Conservation (phyloP, 2,329 filamentous ascomycete genomes). For the Neoarthrinium moseri region DNA sequence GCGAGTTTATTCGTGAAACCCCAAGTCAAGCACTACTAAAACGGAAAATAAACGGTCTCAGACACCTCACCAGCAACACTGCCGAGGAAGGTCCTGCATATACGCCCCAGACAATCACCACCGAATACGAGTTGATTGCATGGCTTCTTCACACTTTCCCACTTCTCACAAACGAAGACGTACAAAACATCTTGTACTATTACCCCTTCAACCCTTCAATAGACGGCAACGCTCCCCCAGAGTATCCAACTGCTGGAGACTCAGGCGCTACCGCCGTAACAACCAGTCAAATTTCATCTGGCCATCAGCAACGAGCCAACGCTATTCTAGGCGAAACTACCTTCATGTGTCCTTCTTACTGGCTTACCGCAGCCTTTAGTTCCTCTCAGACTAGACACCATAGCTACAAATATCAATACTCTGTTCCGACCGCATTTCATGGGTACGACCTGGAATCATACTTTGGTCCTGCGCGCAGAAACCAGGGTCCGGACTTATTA, state of each 20-base stretch:
- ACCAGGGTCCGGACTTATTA: too few relatives aligned
- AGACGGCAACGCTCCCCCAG: conserved; percentile 32
- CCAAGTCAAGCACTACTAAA: conserved; percentile 26
- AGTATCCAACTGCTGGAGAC: conserved; percentile 43
- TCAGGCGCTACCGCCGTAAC: not conserved
- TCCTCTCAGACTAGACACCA: too few relatives aligned
- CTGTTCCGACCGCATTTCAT: too few relatives aligned
- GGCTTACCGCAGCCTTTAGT: conserved; percentile 4
- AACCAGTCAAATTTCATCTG: conserved; percentile 44
- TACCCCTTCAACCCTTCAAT: conserved; percentile 32
- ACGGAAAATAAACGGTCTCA: conserved; percentile 30
- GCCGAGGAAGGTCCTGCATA: conserved; percentile 37
- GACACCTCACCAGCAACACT: conserved; percentile 32
- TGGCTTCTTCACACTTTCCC: conserved; percentile 34
- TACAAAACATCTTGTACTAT: conserved; percentile 28
- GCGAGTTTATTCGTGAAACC: conserved; percentile 27
- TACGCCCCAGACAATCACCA: conserved; percentile 33
- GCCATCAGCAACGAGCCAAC: conserved; percentile 52
- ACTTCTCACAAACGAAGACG: conserved; percentile 26
- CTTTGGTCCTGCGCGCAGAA: too few relatives aligned
- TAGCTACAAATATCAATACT: too few relatives aligned
- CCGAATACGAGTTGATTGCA: conserved; percentile 23
- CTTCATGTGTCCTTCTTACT: conserved; percentile 54
- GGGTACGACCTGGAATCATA: too few relatives aligned
- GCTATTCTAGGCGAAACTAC: conserved; percentile 55